Conservation (phyloP, 768 basidiomycete species). For the Kwoniella pini region DNA sequence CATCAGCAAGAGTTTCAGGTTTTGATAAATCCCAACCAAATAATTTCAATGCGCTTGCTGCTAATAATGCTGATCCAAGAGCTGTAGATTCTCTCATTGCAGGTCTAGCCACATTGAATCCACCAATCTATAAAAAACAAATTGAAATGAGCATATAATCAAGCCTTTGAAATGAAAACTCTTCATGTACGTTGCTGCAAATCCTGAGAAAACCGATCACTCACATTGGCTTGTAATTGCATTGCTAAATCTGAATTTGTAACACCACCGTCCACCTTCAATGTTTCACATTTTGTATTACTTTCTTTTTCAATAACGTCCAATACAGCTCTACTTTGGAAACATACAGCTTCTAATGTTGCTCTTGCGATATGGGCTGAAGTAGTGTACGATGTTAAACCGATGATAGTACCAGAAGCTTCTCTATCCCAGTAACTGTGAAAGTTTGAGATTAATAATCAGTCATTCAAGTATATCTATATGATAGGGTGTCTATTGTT, state of each 20-base stretch:
- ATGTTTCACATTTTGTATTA: conserved; percentile 68
- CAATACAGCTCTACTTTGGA: conserved; percentile 90
- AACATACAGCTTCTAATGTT: conserved; percentile 92
- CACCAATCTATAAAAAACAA: conserved; percentile 66
- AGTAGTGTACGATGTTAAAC: conserved; percentile 52
- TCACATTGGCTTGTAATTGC: conserved; percentile 54
- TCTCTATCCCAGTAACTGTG: conserved; percentile 77
- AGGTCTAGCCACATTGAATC: conserved; percentile 86
- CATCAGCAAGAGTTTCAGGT: conserved; percentile 78
- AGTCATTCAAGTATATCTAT: too few relatives aligned
- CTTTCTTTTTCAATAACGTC: conserved; percentile 94
- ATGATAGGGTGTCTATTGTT: too few relatives aligned
- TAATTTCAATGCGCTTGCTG: conserved; percentile 79
- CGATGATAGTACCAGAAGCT: conserved; percentile 62
- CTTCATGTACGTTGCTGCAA: too few relatives aligned
- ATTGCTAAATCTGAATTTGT: conserved; percentile 59
- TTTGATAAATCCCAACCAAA: conserved; percentile 89
- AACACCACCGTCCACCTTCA: conserved; percentile 82
- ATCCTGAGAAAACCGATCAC: too few relatives aligned
- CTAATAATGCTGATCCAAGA: conserved; percentile 88
- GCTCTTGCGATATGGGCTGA: conserved; percentile 92
- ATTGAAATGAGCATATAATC: too few relatives aligned
- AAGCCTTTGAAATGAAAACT: too few relatives aligned
- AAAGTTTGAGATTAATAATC: too few relatives aligned
- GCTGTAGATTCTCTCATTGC: conserved; percentile 98